phyloP scores from a whole-genome alignment of 139 green algal genomes.

The Tetratostichococcus sp. region DNA sequence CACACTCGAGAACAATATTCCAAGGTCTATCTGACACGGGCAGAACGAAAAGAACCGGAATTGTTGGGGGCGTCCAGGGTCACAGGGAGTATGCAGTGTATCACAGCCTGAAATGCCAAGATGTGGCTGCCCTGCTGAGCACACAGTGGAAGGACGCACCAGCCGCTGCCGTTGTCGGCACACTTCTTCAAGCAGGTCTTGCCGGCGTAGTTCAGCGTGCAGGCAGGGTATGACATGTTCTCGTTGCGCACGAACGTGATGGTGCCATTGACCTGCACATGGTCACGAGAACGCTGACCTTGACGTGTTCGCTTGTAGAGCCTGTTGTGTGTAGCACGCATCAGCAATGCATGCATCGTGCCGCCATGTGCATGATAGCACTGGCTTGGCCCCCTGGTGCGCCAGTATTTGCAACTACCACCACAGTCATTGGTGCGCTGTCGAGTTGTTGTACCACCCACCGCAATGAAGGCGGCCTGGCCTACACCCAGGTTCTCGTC shows the following conservation, averaged over 20 bases:
- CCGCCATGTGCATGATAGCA: too few species aligned
- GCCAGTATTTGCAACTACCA: too few species aligned
- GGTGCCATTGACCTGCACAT: constrained; percentile 25
- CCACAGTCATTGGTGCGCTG: too few species aligned
- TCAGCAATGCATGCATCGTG: too few species aligned
- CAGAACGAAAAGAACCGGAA: too few species aligned
- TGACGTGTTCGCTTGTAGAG: too few species aligned
- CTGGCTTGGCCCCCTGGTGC: too few species aligned
- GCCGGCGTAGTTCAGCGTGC: constrained; percentile 44
- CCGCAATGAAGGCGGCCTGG: constrained; percentile 5
- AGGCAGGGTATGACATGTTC: constrained; percentile 72
- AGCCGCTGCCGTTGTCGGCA: constrained; percentile 34
- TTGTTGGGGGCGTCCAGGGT: too few species aligned
- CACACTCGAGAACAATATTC: not conserved
- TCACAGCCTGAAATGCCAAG: not conserved
- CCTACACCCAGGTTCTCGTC: constrained; percentile 71
- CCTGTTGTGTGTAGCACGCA: too few species aligned
- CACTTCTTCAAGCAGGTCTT: constrained; percentile 80
- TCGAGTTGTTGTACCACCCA: not conserved
- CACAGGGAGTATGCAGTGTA: not conserved
- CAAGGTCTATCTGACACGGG: not conserved
- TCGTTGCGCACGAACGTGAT: constrained; percentile 64
- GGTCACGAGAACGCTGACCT: too few species aligned
- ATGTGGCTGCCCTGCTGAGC: too few species aligned
- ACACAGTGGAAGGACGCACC: too few species aligned